phyloP scores from a whole-genome alignment of 495 filamentous ascomycete genomes.

The Aspergillus leporis region DNA sequence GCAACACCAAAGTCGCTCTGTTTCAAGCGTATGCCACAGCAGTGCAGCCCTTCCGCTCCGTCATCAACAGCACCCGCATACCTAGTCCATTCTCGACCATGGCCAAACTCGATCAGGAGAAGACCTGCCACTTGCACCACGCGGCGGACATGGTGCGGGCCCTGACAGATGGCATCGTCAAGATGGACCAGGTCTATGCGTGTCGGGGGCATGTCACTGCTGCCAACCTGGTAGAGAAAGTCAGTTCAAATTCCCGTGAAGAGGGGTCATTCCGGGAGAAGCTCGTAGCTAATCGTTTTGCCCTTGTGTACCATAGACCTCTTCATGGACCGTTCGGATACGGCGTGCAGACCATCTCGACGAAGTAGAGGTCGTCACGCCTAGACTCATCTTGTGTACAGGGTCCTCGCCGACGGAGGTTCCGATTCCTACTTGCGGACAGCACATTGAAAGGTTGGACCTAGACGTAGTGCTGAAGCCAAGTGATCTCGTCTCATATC shows the following conservation, averaged over 20 bases:
- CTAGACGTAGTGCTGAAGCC: conserved; percentile 59
- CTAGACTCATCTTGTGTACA: conserved; percentile 58
- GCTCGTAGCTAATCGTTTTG: conserved; percentile 11
- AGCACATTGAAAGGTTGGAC: conserved; percentile 41
- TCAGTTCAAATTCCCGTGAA: conserved; percentile 17
- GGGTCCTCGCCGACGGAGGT: conserved; percentile 52
- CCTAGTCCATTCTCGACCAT: conserved; percentile 55
- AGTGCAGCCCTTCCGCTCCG: conserved; percentile 47
- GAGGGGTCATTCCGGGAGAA: neutral
- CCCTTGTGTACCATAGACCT: conserved; percentile 20
- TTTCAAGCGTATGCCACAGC: conserved; percentile 54
- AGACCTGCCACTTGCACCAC: conserved; percentile 53
- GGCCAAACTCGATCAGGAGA: conserved; percentile 52
- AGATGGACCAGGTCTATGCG: conserved; percentile 44
- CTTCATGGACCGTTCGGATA: conserved; percentile 48
- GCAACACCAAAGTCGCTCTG: conserved; percentile 53
- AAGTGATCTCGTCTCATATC: conserved; percentile 41
- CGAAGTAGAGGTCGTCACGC: conserved; percentile 36
- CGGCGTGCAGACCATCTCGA: conserved; percentile 26
- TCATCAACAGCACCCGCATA: conserved; percentile 43
- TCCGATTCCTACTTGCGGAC: conserved; percentile 37
- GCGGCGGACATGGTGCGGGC: conserved; percentile 54
- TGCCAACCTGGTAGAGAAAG: conserved; percentile 36
- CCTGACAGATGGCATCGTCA: conserved; percentile 50
- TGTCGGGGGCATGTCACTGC: conserved; percentile 44